phyloP scores from a whole-genome alignment of 2,329 filamentous ascomycete genomes.

The Graphilbum fragrans region DNA sequence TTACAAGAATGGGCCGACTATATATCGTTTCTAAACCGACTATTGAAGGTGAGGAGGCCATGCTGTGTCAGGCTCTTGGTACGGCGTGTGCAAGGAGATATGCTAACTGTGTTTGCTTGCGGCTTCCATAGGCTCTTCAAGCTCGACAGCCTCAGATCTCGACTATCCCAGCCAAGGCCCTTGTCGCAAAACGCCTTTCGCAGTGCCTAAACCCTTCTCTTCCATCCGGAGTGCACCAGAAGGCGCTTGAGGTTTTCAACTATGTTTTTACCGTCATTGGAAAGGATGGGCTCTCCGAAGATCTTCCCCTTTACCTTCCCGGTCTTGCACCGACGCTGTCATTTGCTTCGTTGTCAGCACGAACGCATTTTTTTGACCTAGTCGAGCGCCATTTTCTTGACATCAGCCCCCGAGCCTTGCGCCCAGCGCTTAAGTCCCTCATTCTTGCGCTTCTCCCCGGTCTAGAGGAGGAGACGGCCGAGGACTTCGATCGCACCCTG shows the following conservation, averaged over 20 bases:
- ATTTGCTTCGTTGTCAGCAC: conserved; percentile 86
- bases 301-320: conserved; percentile 80
- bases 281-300: conserved; percentile 63
- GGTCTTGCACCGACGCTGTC: conserved; percentile 81
- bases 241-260: conserved; percentile 84
- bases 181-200: conserved; percentile 79
- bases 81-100: background rate
- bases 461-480: conserved; percentile 89
- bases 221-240: conserved; percentile 94
- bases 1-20: conserved; percentile 99
- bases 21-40: conserved; percentile 85
- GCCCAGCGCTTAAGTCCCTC: conserved; percentile 82
- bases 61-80: background rate
- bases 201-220: conserved; percentile 91
- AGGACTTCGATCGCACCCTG: conserved; percentile 87
- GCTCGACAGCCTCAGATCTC: conserved; percentile 61
- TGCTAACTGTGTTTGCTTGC: background rate
- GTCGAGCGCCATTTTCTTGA: conserved; percentile 70
- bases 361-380: conserved; percentile 72
- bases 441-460: conserved; percentile 83
- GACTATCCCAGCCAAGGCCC: conserved; percentile 67
- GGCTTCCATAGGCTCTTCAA: conserved; percentile 62
- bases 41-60: conserved; percentile 61
- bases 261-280: conserved; percentile 83
- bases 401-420: conserved; percentile 57